Conservation (phyloP, 1,284 basidiomycete genomes). For the Tilletia setariae region DNA sequence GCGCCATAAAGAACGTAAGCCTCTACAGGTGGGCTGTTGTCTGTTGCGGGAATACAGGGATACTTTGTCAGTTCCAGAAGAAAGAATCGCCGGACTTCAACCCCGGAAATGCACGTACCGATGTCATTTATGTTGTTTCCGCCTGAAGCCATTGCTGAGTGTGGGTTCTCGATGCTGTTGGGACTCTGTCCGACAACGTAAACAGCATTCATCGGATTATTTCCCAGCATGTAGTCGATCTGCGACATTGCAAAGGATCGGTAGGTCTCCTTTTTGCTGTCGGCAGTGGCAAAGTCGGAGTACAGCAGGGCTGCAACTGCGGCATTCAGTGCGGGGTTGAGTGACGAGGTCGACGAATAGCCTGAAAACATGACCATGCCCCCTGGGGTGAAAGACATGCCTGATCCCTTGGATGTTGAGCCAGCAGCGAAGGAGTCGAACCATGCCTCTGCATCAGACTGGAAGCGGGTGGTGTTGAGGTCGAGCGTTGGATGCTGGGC, state of each 20-base stretch:
- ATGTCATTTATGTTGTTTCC: slow-evolving; percentile 67
- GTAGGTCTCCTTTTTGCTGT: slow-evolving; percentile 64
- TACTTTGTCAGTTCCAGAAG: background rate
- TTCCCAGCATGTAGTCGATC: slow-evolving; percentile 75
- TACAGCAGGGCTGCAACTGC: slow-evolving; percentile 78
- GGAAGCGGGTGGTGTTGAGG: slow-evolving; percentile 67
- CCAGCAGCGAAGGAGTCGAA: slow-evolving; percentile 69
- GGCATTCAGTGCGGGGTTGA: slow-evolving; percentile 81
- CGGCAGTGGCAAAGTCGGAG: slow-evolving; percentile 62
- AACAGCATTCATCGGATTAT: slow-evolving; percentile 77
- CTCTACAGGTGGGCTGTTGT: slow-evolving; percentile 64
- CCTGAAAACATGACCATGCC: slow-evolving; percentile 75
- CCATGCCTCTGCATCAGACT: slow-evolving; percentile 68
- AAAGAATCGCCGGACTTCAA: background rate
- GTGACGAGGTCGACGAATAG: slow-evolving; percentile 71
- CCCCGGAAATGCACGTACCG: slow-evolving; percentile 58
- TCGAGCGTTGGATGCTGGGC: slow-evolving; percentile 62
- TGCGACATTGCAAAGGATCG: slow-evolving; percentile 72
- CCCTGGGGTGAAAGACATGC: slow-evolving; percentile 57
- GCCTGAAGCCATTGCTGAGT: slow-evolving; percentile 79
- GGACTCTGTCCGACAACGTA: slow-evolving; percentile 81
- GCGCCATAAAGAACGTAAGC: slow-evolving; percentile 79
- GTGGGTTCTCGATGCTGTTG: slow-evolving; percentile 82
- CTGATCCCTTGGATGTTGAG: slow-evolving; percentile 56
- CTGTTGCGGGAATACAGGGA: background rate